Evolutionary conservation across 1,284 basidiomycete species (phyloP).

Genomic region (Ganoderma lingzhi): DNA sequence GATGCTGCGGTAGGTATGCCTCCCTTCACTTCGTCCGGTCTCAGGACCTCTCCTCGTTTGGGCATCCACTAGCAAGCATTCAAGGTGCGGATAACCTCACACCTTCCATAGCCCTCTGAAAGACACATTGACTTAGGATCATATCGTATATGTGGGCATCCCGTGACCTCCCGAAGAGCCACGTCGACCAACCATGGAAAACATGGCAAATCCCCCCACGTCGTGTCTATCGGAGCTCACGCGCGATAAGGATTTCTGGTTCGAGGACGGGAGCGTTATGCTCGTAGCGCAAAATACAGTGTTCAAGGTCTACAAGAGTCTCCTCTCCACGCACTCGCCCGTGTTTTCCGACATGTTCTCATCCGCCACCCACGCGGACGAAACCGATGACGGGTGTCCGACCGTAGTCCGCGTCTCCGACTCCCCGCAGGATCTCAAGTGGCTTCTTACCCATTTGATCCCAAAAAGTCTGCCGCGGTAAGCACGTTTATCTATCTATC

Average conservation of each 20-base stretch:
- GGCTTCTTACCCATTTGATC: constrained; percentile 5
- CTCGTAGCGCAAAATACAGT: constrained; percentile 60
- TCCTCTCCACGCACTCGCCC: constrained; percentile 17
- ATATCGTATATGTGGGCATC: neutral
- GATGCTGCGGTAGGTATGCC: neutral
- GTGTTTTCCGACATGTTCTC: constrained; percentile 26
- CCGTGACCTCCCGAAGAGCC: too few relatives aligned
- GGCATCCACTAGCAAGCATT: neutral
- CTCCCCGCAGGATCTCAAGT: constrained; percentile 10
- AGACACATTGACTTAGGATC: neutral
- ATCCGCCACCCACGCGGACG: constrained; percentile 2
- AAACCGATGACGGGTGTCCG: constrained; percentile 20
- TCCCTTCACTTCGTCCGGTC: neutral
- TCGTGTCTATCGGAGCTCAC: neutral
- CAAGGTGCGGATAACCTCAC: neutral
- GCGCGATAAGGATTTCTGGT: constrained; percentile 65
- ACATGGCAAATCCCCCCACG: neutral
- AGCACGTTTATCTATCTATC: too few relatives aligned
- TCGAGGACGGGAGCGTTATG: constrained; percentile 73
- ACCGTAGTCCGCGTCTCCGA: constrained; percentile 23
- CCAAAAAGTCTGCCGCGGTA: neutral
- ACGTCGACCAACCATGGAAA: neutral
- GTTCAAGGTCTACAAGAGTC: constrained; percentile 77
- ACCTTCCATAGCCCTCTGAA: neutral
- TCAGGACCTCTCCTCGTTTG: neutral